phyloP scores from a whole-genome alignment of 352 stramenopile genomes.

The Pythium folliculosum region DNA sequence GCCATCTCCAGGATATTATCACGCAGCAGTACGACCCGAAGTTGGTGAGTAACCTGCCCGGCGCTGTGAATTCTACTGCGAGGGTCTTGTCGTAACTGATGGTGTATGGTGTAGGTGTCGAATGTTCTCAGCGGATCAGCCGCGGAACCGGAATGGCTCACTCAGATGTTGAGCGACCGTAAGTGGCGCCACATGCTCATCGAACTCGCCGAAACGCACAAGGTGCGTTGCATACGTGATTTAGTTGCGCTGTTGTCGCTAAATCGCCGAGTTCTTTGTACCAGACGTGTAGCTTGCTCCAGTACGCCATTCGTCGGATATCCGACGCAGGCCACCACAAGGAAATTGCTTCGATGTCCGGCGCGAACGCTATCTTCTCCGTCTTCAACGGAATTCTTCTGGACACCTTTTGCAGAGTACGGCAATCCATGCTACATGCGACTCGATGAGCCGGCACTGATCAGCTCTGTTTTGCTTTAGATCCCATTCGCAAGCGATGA shows the following conservation, averaged over 20 bases:
- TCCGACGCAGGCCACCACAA: conserved; percentile 87
- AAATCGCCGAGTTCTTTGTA: background rate
- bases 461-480: conserved; percentile 30
- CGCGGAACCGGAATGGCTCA: conserved; percentile 79
- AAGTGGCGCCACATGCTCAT: conserved; percentile 88
- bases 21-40: conserved; percentile 85
- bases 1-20: conserved; percentile 73
- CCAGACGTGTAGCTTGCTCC: conserved; percentile 77
- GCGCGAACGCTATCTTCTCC: conserved; percentile 82
- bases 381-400: conserved; percentile 84
- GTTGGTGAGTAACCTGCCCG: conserved; percentile 38
- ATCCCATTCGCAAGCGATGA: conserved; percentile 84
- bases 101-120: conserved; percentile 45
- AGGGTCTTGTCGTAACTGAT: background rate
- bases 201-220: conserved; percentile 83
- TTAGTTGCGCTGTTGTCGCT: background rate
- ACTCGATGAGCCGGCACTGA: background rate
- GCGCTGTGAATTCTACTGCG: too few relatives aligned
- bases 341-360: conserved; percentile 85
- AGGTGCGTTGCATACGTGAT: conserved; percentile 35
- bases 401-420: conserved; percentile 74
- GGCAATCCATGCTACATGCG: background rate
- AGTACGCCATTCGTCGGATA: conserved; percentile 86
- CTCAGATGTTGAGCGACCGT: conserved; percentile 75
- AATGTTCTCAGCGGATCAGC: conserved; percentile 83